Evolutionary conservation across 441 rosid species (phyloP).

Genomic region (Kokia cookei): DNA sequence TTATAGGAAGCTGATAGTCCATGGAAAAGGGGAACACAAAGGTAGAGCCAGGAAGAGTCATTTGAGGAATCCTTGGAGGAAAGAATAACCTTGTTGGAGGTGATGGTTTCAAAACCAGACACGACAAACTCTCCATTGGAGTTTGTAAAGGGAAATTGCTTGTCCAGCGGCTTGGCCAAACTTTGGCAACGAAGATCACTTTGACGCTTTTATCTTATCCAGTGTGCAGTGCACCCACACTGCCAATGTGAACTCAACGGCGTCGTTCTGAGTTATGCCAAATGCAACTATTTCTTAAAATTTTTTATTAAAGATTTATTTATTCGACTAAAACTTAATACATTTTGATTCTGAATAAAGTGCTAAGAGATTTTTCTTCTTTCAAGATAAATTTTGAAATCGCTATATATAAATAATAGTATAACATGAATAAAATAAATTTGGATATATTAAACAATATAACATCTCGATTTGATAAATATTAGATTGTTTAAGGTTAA

Average conservation of each 20-base stretch:
- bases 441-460: no score
- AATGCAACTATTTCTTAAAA: no score
- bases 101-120: conserved; percentile 14
- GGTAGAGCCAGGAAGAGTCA: conserved; percentile 4
- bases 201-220: conserved; percentile 5
- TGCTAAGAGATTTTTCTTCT: no score
- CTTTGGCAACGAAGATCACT: neutral
- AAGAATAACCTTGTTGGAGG: conserved; percentile 11
- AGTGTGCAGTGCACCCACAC: neutral
- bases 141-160: neutral
- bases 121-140: conserved; percentile 34
- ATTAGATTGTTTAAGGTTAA: no score
- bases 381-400: no score
- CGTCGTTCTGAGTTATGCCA: neutral
- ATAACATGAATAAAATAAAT: no score
- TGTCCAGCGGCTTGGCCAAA: neutral
- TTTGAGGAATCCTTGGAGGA: conserved; percentile 10
- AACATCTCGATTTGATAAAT: no score
- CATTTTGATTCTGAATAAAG: no score
- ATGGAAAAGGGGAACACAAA: conserved; percentile 27
- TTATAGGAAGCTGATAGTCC: conserved; percentile 20
- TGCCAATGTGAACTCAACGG: neutral
- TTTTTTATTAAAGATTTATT: no score
- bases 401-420: no score
- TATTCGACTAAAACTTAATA: no score